Conservation (phyloP, 148 eudicot genomes). For the Fagopyrum esculentum region DNA sequence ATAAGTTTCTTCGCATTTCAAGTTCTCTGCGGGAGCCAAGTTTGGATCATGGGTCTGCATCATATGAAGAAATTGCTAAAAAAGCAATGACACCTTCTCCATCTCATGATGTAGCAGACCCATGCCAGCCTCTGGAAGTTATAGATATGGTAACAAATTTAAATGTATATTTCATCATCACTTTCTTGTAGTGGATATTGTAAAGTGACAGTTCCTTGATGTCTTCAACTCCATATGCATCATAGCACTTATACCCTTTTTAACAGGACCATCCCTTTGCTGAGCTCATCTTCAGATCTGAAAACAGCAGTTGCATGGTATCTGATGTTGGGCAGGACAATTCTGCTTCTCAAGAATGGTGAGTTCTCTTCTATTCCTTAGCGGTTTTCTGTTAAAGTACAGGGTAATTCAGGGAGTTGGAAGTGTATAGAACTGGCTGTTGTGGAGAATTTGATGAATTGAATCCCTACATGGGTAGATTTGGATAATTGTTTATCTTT, state of each 20-base stretch:
- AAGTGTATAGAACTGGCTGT: neutral
- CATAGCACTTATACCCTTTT: neutral
- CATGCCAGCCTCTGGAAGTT: slow-evolving; percentile 24
- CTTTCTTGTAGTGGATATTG: neutral
- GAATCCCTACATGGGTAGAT: neutral
- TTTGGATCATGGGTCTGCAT: slow-evolving; percentile 16
- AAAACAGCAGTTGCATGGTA: slow-evolving; percentile 16
- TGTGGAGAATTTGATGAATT: slow-evolving; percentile 1
- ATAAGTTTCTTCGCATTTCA: slow-evolving; percentile 27
- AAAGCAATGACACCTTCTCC: neutral
- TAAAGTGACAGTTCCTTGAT: neutral
- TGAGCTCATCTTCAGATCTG: slow-evolving; percentile 15
- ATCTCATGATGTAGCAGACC: slow-evolving; percentile 27
- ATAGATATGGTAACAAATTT: neutral
- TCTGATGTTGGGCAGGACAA: slow-evolving; percentile 34
- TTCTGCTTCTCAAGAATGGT: slow-evolving; percentile 46
- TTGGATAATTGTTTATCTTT: neutral
- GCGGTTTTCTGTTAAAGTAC: neutral
- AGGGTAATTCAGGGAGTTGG: neutral
- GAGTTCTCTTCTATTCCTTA: slow-evolving; percentile 14
- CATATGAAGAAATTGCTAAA: slow-evolving; percentile 19
- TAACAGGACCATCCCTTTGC: slow-evolving; percentile 33
- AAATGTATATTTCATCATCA: neutral
- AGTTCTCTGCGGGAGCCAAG: slow-evolving; percentile 23
- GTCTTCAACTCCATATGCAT: slow-evolving; percentile 5